Percentiles rank a stretch among this genome's conserved stretches.
Conservation (phyloP, 139 green algal genomes). For the Chlorella sp. region DNA sequence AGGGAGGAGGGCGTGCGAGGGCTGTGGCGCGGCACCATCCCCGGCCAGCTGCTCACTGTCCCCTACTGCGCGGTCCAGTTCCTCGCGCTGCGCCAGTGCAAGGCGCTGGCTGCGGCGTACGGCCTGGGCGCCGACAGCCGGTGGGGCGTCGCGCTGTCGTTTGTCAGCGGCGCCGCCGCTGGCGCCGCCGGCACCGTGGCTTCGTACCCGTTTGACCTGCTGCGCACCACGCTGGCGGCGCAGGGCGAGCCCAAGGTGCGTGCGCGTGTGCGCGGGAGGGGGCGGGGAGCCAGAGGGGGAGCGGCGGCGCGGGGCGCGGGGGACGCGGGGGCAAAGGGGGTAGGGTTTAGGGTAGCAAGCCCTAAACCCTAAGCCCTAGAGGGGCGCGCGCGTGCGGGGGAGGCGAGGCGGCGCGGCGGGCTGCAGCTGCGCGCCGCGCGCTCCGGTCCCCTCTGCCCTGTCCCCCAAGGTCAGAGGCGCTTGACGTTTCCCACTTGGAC, state of each 20-base stretch:
- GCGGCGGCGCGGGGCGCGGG: too few relatives aligned
- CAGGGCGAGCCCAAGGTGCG: conserved; percentile 92
- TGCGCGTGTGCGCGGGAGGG: conserved; percentile 6
- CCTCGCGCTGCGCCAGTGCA: conserved; percentile 81
- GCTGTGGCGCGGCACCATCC: conserved; percentile 93
- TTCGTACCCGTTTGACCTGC: conserved; percentile 98
- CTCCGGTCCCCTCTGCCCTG: too few relatives aligned
- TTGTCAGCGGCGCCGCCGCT: conserved; percentile 83
- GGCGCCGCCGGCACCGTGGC: conserved; percentile 88
- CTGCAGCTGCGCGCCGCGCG: too few relatives aligned
- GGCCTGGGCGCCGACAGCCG: conserved; percentile 12
- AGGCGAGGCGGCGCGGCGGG: too few relatives aligned
- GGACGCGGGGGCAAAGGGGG: too few relatives aligned
- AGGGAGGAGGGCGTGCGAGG: conserved; percentile 91
- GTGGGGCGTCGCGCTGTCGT: conserved; percentile 65
- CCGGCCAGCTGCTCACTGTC: conserved; percentile 89
- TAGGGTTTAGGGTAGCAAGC: too few relatives aligned
- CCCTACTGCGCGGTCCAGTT: conserved; percentile 99
- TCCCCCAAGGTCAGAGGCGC: too few relatives aligned
- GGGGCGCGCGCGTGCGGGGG: too few relatives aligned
- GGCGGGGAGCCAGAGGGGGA: too few relatives aligned
- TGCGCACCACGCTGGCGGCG: conserved; percentile 93
- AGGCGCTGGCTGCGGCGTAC: conserved; percentile 19
- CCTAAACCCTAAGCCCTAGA: too few relatives aligned
- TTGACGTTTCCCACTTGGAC: too few relatives aligned